Evolutionary conservation across 306 rosid genomes (phyloP).

Genomic region (Hippophae tibetana): DNA sequence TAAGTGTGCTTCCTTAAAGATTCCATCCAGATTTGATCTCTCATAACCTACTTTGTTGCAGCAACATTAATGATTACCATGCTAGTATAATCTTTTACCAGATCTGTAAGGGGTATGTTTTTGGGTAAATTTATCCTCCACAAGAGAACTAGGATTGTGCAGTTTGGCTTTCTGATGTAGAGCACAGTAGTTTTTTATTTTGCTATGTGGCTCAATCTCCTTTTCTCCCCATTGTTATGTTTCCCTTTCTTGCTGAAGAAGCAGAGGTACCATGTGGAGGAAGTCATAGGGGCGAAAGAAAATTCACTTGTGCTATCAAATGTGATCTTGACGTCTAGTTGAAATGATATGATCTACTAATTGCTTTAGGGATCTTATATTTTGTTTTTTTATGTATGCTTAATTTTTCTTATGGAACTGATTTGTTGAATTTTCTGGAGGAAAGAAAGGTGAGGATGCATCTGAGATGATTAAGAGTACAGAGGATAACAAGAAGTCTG

Average conservation of each 20-base stretch:
- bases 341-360: neutral
- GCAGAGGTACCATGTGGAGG: no score
- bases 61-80: neutral
- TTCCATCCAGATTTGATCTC: neutral
- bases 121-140: neutral
- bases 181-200: no score
- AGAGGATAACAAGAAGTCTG: conserved; percentile 44
- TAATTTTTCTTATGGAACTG: conserved; percentile 1
- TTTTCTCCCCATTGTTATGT: no score
- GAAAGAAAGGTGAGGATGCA: conserved; percentile 46
- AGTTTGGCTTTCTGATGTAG: no score
- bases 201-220: no score
- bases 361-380: neutral
- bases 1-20: neutral
- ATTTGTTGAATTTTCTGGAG: neutral
- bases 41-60: neutral
- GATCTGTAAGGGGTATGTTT: neutral
- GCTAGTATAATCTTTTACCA: neutral
- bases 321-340: neutral
- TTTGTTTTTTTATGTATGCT: neutral
- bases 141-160: no score
- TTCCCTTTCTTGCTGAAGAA: no score
- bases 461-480: conserved; percentile 42
- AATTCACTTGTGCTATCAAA: no score
- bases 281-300: no score